Evolutionary conservation across 139 green algal genomes (phyloP).

Genomic region (Coccomyxa sp.): DNA sequence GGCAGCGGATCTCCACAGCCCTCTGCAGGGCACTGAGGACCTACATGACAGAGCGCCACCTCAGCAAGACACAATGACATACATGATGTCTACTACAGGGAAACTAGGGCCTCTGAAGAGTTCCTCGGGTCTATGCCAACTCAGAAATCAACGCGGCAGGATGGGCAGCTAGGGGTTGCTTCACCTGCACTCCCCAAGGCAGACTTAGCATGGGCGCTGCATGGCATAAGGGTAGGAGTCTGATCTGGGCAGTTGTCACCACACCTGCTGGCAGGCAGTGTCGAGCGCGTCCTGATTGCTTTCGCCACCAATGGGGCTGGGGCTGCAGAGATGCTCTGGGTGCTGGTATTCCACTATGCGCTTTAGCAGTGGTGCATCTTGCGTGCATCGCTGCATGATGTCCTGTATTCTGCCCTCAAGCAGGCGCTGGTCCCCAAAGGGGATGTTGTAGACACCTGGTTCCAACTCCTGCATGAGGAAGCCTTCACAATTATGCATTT

Average conservation of each 20-base stretch:
- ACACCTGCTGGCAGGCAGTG: neutral
- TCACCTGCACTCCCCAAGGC: too few species aligned
- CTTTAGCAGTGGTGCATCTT: conserved; percentile 24
- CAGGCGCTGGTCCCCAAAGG: neutral
- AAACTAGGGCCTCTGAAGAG: too few species aligned
- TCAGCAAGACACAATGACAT: too few species aligned
- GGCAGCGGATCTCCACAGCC: neutral
- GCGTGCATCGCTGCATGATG: conserved; percentile 10
- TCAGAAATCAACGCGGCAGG: too few species aligned
- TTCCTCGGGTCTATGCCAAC: too few species aligned
- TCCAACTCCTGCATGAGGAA: conserved; percentile 44
- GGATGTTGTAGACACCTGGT: conserved; percentile 37
- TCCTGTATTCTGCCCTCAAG: neutral
- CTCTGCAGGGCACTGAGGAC: neutral
- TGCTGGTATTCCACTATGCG: conserved; percentile 8
- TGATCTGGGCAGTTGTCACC: too few species aligned
- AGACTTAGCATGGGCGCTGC: too few species aligned
- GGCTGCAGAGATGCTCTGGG: neutral
- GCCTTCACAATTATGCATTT: too few species aligned
- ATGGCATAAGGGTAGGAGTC: too few species aligned
- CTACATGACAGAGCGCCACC: neutral
- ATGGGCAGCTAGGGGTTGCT: too few species aligned
- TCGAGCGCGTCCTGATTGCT: neutral
- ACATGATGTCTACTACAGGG: too few species aligned
- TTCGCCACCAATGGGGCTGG: neutral